Base-by-base conservation (phyloP, 2,329 filamentous ascomycete species). In the Sphaerulina vaccinii region DNA sequence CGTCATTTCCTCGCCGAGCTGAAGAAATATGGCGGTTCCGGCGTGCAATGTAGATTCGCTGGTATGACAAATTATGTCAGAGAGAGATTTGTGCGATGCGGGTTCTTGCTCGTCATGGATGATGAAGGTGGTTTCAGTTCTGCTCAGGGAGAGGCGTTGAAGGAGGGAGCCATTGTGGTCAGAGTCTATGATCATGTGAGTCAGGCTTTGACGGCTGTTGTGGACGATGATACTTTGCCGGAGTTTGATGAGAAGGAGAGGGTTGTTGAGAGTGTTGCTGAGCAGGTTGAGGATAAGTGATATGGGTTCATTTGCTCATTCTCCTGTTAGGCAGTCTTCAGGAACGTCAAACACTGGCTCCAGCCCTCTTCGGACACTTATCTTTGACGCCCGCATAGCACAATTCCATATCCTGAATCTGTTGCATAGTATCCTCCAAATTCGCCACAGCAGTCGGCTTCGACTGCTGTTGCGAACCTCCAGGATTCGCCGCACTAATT, bases 1-100 rank as follows among this genome's bases (percentile, higher is more conserved):
- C 70, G 70, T 33, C 77, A 77, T 29, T 64, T 83, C 16, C 69
- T 75, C 15, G 67, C 67, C 11, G 78, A 80, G 57, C 57, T 82
- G 3, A 68, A 71, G 15, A 73, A 73, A 19, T 82, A 79, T 48
- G 75, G 73, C 0, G 79, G 80, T 0, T 65, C 71, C 2, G 62
- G 65, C 0, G 68, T 77, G 0, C 71, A 78, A 46, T 59, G 82
- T 2, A 64, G 79, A 0, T 77, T 83, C 37, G 73, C 76, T 1
- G 74, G 74, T 5, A 69, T 82, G 67, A 70, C 70, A 0, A 66
- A 71, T 0, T 71, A 74, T 7, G 68, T 78, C 6, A 49, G 56
- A 5, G 53, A 52, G 16, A 49, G 62, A 18, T 57, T 65, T 21
- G 54, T 60, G 46, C 38, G 62, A 11, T 59, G 59, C 2, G 51